These are phyloP conservation scores for Athelia psychrophila DNA, from an alignment of 1,284 basidiomycete species.

Conservation along the genomic window DNA sequence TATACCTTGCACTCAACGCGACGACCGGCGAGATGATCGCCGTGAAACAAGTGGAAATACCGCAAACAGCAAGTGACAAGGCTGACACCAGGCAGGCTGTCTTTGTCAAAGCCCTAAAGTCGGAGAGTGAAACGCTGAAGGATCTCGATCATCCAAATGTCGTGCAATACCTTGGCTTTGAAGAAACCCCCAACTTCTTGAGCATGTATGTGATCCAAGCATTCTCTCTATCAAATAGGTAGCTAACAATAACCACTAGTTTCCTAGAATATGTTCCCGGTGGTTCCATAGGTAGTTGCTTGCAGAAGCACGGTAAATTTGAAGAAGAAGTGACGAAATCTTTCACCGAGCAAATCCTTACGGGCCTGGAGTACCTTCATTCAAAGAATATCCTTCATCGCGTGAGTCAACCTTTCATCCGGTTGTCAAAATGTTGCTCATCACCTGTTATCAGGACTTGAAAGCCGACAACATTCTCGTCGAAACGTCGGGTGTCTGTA, in stretches of 20 bases:
- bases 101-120: slow-evolving; percentile 89
- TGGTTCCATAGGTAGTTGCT: slow-evolving; percentile 91
- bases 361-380: slow-evolving; percentile 93
- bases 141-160: slow-evolving; percentile 97
- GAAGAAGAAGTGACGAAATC: slow-evolving; percentile 91
- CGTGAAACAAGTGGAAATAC: slow-evolving; percentile 98
- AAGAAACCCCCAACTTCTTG: slow-evolving; percentile 86
- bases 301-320: slow-evolving; percentile 92
- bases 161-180: slow-evolving; percentile 97
- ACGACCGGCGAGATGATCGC: slow-evolving; percentile 99
- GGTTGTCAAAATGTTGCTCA: slow-evolving; percentile 1
- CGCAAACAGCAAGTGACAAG: slow-evolving; percentile 86
- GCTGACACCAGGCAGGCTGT: slow-evolving; percentile 83
- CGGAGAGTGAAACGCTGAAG: slow-evolving; percentile 94
- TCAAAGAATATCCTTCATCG: slow-evolving; percentile 90
- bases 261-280: slow-evolving; percentile 99
- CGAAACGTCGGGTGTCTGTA: slow-evolving; percentile 90
- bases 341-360: slow-evolving; percentile 91
- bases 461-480: slow-evolving; percentile 99
- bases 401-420: slow-evolving; percentile 40
- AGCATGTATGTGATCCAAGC: slow-evolving; percentile 73
- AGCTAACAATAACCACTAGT: slow-evolving; percentile 35
- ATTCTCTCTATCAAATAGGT: slow-evolving; percentile 9
- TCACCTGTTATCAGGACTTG: slow-evolving; percentile 62
- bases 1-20: slow-evolving; percentile 96